phyloP scores from a whole-genome alignment of 257 asterid genomes.

The Solanum raphanifolium region DNA sequence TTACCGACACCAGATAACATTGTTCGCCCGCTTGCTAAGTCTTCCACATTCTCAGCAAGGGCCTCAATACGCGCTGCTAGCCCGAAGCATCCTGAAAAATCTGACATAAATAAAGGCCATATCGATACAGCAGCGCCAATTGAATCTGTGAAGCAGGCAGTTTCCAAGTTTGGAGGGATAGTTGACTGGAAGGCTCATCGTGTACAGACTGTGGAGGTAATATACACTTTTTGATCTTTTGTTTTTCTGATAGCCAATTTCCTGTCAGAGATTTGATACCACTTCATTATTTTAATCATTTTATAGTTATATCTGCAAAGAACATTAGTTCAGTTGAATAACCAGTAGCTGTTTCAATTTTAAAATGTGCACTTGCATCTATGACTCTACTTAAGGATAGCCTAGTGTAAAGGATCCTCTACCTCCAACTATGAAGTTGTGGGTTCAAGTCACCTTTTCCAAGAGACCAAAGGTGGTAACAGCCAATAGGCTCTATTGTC shows the following conservation, averaged over 20 bases:
- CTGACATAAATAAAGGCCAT: constrained; percentile 25
- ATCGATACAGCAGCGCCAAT: constrained; percentile 87
- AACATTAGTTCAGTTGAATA: background rate
- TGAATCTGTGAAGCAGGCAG: constrained; percentile 96
- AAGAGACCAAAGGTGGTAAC: background rate
- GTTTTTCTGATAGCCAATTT: background rate
- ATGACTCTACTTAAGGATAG: background rate
- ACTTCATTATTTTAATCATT: background rate
- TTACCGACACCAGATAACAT: constrained; percentile 1
- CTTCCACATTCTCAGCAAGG: constrained; percentile 10
- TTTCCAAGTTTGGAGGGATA: constrained; percentile 93
- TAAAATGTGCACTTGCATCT: background rate
- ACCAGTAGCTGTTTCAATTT: background rate
- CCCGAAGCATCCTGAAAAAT: constrained; percentile 13
- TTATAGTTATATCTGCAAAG: background rate
- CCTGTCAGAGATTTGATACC: background rate
- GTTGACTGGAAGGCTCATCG: constrained; percentile 99
- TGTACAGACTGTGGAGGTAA: constrained; percentile 81
- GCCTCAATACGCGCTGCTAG: constrained; percentile 8
- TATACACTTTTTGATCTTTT: constrained; percentile 3
- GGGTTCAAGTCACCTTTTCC: background rate
- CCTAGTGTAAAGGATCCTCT: background rate
- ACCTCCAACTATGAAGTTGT: background rate
- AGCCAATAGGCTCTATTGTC: background rate
- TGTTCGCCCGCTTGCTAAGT: constrained; percentile 16